Evolutionary conservation across 2,329 filamentous ascomycete species (phyloP).

Genomic region (Botrytis sinoallii): DNA sequence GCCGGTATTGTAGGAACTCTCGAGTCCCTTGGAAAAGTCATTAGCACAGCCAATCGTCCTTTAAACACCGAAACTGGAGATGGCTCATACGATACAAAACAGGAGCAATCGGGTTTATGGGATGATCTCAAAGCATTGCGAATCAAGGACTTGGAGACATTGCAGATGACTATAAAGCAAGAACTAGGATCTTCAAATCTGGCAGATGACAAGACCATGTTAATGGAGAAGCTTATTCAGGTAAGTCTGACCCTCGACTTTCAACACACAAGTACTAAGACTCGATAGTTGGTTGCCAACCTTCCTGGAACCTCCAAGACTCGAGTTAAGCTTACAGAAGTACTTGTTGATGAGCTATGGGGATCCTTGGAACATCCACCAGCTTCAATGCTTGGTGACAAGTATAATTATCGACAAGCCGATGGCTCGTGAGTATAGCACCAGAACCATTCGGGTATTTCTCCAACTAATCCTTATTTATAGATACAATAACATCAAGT

Average conservation of each 20-base stretch:
- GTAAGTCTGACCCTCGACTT: constrained; percentile 30
- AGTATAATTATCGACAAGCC: constrained; percentile 58
- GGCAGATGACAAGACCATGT: constrained; percentile 70
- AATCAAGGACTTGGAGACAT: constrained; percentile 56
- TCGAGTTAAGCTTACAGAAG: constrained; percentile 59
- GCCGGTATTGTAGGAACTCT: constrained; percentile 22
- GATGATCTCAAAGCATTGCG: constrained; percentile 56
- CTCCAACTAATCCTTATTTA: background rate
- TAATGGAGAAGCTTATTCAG: constrained; percentile 70
- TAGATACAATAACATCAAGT: constrained; percentile 50
- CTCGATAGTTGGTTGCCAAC: constrained; percentile 56
- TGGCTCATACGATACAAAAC: constrained; percentile 53
- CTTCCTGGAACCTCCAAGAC: constrained; percentile 55
- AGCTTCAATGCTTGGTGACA: constrained; percentile 58
- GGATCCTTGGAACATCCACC: constrained; percentile 68
- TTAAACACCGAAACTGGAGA: constrained; percentile 61
- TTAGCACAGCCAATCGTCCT: constrained; percentile 57
- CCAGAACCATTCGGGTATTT: background rate
- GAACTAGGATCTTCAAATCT: constrained; percentile 61
- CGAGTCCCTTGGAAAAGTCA: constrained; percentile 22
- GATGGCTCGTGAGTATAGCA: constrained; percentile 62
- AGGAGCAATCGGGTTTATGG: constrained; percentile 50
- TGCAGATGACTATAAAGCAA: constrained; percentile 56
- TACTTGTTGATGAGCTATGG: constrained; percentile 68
- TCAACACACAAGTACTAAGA: background rate